Base-by-base conservation (phyloP, 2,329 filamentous ascomycete species). In the Akanthomyces lecanii region DNA sequence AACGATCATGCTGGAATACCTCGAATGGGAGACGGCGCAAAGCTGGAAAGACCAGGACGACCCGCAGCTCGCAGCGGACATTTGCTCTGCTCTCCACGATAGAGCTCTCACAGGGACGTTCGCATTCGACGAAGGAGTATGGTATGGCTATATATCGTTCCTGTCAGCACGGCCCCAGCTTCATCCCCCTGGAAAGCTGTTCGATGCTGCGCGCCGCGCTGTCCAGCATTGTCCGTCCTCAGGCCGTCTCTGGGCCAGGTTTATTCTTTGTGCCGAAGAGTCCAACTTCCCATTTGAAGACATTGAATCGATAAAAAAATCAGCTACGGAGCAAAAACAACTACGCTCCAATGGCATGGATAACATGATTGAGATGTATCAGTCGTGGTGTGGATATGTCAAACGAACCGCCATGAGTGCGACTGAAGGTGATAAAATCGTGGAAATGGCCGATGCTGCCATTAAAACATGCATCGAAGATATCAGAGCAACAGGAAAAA, bases 161-260 rank as follows among this genome's bases (percentile, higher is more conserved):
- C 77, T 95, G 54, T 82, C 79, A n/a, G 82, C 76, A 67, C 61
- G 77, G 74, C 68, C 72, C 68, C 66, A 76, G 66, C 50, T 74
- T 62, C 67, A 75, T 71, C 62, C 75, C 72, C 62, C 82, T 75
- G 69, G 67, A 40, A 71, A 69, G 36, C 75, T 90, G 44, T 82
- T 96, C 11, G 84, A 91, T 53, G 83, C 94, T 7, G 81, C 96
- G 2, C 88, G 92, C 69, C 85, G 92, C 67, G 92, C 92, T 14
- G 95, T 93, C 11, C 85, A 88, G 50, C 95, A 98, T 75, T 97
- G 94, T 69, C 93, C 95, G 2, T 96, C 92, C 89, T 96, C 92
- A 7, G 95, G 95, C 18, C 83, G 85, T 33, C 82, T 99, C 7
- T 99, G 95, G 95, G 91, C 91, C 7, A 88, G 94, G 67, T 93